Evolutionary conservation across 2,329 filamentous ascomycete genomes (phyloP).

Genomic region (Neonectria faginata): DNA sequence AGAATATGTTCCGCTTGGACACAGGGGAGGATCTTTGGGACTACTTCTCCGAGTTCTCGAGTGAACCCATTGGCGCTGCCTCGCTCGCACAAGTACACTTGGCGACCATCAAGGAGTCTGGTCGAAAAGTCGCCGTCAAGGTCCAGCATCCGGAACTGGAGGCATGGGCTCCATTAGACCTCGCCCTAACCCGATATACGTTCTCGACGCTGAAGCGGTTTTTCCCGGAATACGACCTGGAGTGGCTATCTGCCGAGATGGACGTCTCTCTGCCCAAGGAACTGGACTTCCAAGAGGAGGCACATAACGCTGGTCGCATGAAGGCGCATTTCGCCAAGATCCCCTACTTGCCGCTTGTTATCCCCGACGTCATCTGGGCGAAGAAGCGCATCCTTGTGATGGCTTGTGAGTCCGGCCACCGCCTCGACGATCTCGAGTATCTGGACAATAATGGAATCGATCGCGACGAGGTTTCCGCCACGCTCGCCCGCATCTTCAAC

Average conservation of each 20-base stretch:
- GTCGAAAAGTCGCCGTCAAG: slow-evolving; percentile 93
- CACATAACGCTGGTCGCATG: slow-evolving; percentile 82
- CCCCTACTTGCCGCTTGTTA: slow-evolving; percentile 81
- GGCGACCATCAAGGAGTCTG: slow-evolving; percentile 83
- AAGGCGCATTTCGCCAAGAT: slow-evolving; percentile 83
- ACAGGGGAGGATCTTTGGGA: slow-evolving; percentile 83
- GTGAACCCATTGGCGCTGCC: slow-evolving; percentile 87
- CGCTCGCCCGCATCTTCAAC: slow-evolving; percentile 93
- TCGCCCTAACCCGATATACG: slow-evolving; percentile 87
- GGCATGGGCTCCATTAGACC: slow-evolving; percentile 89
- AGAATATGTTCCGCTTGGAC: slow-evolving; percentile 86
- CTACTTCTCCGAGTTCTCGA: slow-evolving; percentile 87
- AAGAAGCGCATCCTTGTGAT: slow-evolving; percentile 92
- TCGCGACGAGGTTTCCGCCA: slow-evolving; percentile 93
- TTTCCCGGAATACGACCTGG: slow-evolving; percentile 97
- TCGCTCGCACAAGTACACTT: slow-evolving; percentile 95
- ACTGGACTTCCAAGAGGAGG: slow-evolving; percentile 89
- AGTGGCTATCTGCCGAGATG: slow-evolving; percentile 96
- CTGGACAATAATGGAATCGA: slow-evolving; percentile 89
- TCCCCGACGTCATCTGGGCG: slow-evolving; percentile 91
- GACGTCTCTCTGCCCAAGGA: slow-evolving; percentile 90
- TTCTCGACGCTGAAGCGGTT: slow-evolving; percentile 91
- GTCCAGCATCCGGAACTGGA: slow-evolving; percentile 92
- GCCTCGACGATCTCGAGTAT: slow-evolving; percentile 89
- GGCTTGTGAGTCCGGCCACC: slow-evolving; percentile 88